A percentile compares a stretch with the other conserved stretches of the same genome.
phyloP scores from a whole-genome alignment of 495 filamentous ascomycete species.

The Hyaloscypha hepaticicola region DNA sequence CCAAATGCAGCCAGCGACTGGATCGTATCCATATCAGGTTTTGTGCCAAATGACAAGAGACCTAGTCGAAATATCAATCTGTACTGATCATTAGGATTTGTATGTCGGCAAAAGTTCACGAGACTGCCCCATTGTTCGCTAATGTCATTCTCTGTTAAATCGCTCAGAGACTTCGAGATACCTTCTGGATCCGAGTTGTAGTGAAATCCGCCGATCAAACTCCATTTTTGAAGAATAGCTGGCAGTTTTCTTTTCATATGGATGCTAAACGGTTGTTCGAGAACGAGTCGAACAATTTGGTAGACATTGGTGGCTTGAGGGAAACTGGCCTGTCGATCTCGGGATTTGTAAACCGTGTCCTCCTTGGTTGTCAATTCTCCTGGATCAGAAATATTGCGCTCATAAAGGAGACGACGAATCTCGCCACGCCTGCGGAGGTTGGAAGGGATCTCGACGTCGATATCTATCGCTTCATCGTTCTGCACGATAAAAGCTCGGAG shows the following conservation, averaged over 20 bases:
- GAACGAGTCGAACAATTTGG: constrained; percentile 35
- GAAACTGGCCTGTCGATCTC: constrained; percentile 14
- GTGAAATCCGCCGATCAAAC: constrained; percentile 34
- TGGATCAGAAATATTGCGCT: not conserved
- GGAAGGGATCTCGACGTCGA: constrained; percentile 1
- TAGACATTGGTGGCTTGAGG: constrained; percentile 15
- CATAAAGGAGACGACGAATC: constrained; percentile 3
- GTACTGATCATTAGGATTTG: constrained; percentile 29
- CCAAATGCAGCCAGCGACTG: constrained; percentile 39
- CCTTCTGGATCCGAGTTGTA: constrained; percentile 34
- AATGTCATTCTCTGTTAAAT: constrained; percentile 36
- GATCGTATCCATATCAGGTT: constrained; percentile 40
- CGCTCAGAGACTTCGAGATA: constrained; percentile 31
- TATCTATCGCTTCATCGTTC: constrained; percentile 40
- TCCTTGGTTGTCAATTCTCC: constrained; percentile 9
- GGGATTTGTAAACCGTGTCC: constrained; percentile 29
- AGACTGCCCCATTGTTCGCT: constrained; percentile 44
- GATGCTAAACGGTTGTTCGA: constrained; percentile 29
- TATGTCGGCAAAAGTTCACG: constrained; percentile 35
- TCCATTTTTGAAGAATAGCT: constrained; percentile 37
- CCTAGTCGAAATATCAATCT: constrained; percentile 46
- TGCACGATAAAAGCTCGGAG: constrained; percentile 26
- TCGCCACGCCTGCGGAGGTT: constrained; percentile 12
- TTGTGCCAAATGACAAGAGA: constrained; percentile 38
- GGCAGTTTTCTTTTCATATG: constrained; percentile 32